Base-by-base conservation (phyloP, 169 alveolate species). In the Eimeria maxima region DNA sequence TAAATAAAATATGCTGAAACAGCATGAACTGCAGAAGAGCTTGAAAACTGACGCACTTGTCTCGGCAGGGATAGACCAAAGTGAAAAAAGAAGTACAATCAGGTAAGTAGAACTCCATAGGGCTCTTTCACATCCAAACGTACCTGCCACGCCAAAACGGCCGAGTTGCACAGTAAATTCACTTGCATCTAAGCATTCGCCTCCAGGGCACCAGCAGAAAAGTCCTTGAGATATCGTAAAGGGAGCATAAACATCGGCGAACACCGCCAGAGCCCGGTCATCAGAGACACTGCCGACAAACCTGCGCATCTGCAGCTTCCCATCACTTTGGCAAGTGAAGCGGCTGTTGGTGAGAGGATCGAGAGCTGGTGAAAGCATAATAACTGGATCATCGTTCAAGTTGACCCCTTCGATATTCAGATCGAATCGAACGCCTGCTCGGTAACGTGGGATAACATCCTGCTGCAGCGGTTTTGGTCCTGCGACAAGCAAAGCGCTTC, bases 191-290 rank as follows among this genome's bases (percentile, higher is more conserved):
- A 13, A 33, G 65, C 93, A 87, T 27, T 33, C 81, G 33, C 63
- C 93, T n/a, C 47, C 93, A 63, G 93, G 83, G 63, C 93, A 87
- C 93, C 93, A 87, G 60, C 93, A 87, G 24, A 87, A 87, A 2
- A 87, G 45, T 63, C 93, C 93, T 47, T 57, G 74, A 11, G 78
- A 42, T 18, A 87, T 63, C 7, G 93, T 60, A 65, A 87, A 87
- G 42, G 93, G 93, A n/a, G 24, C 81, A 87, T 87, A 63, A 29
- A 87, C 20, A 13, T 87, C 81, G 18, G 50, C 13, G 60, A 87
- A 87, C 81, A 81, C 65, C 10, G 93, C 93, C 14, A 38, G 14
- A 14, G 81, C 69, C 33, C 83, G 81, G 81, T 63, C 93, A 63
- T 6, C 80, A 22, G 93, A 60, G 13, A 87, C 93, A 22, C 50